phyloP scores from a whole-genome alignment of 768 basidiomycete species.

The Hygrophorus russula region DNA sequence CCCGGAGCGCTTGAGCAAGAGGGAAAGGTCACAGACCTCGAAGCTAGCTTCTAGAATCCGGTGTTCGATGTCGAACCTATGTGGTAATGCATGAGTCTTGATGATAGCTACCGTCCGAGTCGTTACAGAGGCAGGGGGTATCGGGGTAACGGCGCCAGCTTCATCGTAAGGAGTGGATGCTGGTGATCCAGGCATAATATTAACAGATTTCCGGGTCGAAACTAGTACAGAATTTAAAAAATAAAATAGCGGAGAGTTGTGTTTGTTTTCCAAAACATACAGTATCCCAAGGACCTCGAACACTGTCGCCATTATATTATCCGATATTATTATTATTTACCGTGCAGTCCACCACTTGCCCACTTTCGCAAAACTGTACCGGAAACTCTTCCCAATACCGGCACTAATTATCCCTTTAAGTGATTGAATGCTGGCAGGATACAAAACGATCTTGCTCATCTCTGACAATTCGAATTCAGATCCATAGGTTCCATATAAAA shows the following conservation, averaged over 20 bases:
- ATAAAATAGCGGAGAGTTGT: neutral
- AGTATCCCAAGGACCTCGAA: neutral
- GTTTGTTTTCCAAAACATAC: too few species aligned
- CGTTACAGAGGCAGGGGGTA: conserved; percentile 13
- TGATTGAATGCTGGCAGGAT: conserved; percentile 76
- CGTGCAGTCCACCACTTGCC: conserved; percentile 63
- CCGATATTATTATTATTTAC: neutral
- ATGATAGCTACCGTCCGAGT: conserved; percentile 76
- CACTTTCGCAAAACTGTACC: conserved; percentile 68
- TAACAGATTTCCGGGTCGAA: neutral
- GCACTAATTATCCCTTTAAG: conserved; percentile 81
- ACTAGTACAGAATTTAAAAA: neutral
- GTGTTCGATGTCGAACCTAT: conserved; percentile 73
- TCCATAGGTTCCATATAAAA: neutral
- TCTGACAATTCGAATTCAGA: conserved; percentile 30
- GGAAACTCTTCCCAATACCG: conserved; percentile 66
- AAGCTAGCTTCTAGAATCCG: conserved; percentile 73
- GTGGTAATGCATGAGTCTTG: conserved; percentile 63
- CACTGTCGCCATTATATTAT: neutral
- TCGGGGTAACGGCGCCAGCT: neutral
- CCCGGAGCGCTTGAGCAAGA: conserved; percentile 2
- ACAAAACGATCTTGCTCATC: conserved; percentile 65
- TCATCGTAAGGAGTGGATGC: conserved; percentile 11
- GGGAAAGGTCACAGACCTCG: conserved; percentile 42
- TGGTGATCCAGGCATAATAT: conserved; percentile 5